These are phyloP conservation scores for Globisporangium canariense DNA, from an alignment of 352 stramenopile genomes.

Conservation along the genomic window DNA sequence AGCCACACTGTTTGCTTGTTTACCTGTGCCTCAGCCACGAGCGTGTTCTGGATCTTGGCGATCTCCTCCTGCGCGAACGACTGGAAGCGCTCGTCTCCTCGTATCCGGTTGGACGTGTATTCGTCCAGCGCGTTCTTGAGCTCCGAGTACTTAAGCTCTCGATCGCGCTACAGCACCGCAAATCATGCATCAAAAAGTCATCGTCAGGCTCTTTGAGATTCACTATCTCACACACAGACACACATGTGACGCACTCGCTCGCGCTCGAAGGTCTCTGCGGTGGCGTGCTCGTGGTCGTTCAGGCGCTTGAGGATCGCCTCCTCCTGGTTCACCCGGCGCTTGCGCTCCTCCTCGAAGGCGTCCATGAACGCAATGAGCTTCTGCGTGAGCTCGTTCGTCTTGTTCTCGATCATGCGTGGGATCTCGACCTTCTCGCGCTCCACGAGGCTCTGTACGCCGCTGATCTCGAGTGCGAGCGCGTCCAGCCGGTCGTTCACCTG, in stretches of 20 bases:
- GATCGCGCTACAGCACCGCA: slow-evolving; percentile 22
- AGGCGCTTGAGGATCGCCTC: slow-evolving; percentile 91
- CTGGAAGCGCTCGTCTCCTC: slow-evolving; percentile 75
- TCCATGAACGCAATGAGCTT: slow-evolving; percentile 89
- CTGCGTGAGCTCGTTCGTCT: slow-evolving; percentile 86
- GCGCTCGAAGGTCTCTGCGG: slow-evolving; percentile 65
- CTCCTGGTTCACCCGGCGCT: slow-evolving; percentile 77
- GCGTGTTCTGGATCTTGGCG: slow-evolving; percentile 71
- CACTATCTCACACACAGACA: background rate
- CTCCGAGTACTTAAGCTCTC: slow-evolving; percentile 65
- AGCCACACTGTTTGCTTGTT: too few relatives aligned
- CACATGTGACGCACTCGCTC: slow-evolving; percentile 32
- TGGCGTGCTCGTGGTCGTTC: slow-evolving; percentile 80
- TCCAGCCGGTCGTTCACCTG: slow-evolving; percentile 73
- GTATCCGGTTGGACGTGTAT: slow-evolving; percentile 70
- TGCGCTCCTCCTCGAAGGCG: slow-evolving; percentile 86
- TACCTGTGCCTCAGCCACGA: slow-evolving; percentile 69
- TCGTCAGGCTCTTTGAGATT: background rate
- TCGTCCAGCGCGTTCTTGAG: slow-evolving; percentile 68
- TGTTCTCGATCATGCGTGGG: slow-evolving; percentile 85
- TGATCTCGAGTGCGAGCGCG: slow-evolving; percentile 74
- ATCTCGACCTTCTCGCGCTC: slow-evolving; percentile 88
- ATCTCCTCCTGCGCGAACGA: slow-evolving; percentile 67
- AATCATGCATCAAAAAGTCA: background rate
- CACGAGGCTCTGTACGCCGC: slow-evolving; percentile 75